Base-by-base conservation (phyloP, 2,329 filamentous ascomycete species). In the Paradendryphiella salina region DNA sequence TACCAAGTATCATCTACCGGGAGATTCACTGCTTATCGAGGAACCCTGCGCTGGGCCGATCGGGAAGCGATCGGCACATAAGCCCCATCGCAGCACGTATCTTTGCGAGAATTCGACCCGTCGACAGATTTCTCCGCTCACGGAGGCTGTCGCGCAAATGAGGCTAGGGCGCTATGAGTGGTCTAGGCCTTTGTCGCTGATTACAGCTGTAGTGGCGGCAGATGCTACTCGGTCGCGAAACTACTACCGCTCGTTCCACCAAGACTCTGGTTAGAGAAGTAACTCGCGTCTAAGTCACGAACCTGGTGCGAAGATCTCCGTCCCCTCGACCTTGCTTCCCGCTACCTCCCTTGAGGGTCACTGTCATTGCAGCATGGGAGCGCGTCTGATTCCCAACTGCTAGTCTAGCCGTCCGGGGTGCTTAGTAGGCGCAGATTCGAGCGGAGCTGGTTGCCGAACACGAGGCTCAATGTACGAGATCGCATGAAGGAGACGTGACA, bases 261-360 rank as follows among this genome's bases (percentile, higher is more conserved):
- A 42, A 51, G 38, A 62, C 18, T 28, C 23, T 26, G 23, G 8
- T 26, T 26, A 26, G 23, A 26, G 23, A 26, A 26, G 23, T 10
- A 13, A 43, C 37, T 17, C 39, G 17, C 61, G 59, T 55, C 57
- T 44, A 38, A 28, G 36, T 57, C 47, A 40, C 54, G 51, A 57
- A 60, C 62, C 60, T 53, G 62, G 52, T 44, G 59, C 55, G 47
- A 50, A 52, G 68, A 72, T 72, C 69, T 39, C 62, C 66, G 67
- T 23, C 60, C 67, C 67, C 66, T 71, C 69, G 60, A 71, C 69
- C 69, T 64, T 68, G 69, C 69, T 70, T 71, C 69, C 69, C 69
- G 69, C 63, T 32, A 28, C 38, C 52, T 49, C 59, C 67, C 64
- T 69, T 52, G 66, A 69, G 66, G 69, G 62, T 69, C 51, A 57